These are phyloP conservation scores for Paragyromitra xinjiangensis DNA, from an alignment of 495 filamentous ascomycete species.

Conservation along the genomic window DNA sequence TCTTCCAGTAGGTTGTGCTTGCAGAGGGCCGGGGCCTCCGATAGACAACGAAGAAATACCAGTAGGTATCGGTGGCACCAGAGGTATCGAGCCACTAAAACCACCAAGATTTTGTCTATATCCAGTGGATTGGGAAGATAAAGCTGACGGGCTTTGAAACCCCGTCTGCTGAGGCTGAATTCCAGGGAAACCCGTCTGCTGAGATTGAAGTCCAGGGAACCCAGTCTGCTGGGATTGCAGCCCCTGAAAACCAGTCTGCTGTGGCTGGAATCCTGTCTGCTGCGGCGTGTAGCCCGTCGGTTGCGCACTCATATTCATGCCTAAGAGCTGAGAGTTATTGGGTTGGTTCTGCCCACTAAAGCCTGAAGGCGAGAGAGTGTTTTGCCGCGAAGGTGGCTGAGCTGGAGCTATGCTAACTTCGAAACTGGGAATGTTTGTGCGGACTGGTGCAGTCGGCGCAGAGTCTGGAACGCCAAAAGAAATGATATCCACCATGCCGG, in stretches of 20 bases:
- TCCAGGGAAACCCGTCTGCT: slow-evolving; percentile 51
- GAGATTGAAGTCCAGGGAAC: slow-evolving; percentile 46
- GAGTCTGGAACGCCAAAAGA: slow-evolving; percentile 92
- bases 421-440: slow-evolving; percentile 82
- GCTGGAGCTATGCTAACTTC: slow-evolving; percentile 60
- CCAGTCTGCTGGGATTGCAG: slow-evolving; percentile 56
- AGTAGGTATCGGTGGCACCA: slow-evolving; percentile 94
- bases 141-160: slow-evolving; percentile 32
- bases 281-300: slow-evolving; percentile 67
- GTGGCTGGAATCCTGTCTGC: slow-evolving; percentile 63
- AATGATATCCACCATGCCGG: slow-evolving; percentile 99
- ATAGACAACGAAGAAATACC: slow-evolving; percentile 71
- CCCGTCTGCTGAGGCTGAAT: slow-evolving; percentile 52
- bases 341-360: slow-evolving; percentile 47
- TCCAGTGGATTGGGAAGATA: slow-evolving; percentile 67
- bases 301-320: slow-evolving; percentile 58
- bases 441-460: slow-evolving; percentile 62
- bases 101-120: slow-evolving; percentile 44
- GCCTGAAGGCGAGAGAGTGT: slow-evolving; percentile 34
- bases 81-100: slow-evolving; percentile 65
- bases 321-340: slow-evolving; percentile 54
- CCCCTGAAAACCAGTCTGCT: slow-evolving; percentile 62
- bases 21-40: slow-evolving; percentile 69
- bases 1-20: slow-evolving; percentile 92
- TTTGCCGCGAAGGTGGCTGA: slow-evolving; percentile 40